These are phyloP conservation scores for Lachancea thermotolerans DNA, from an alignment of 805 yeast genomes.

Conservation along the genomic window DNA sequence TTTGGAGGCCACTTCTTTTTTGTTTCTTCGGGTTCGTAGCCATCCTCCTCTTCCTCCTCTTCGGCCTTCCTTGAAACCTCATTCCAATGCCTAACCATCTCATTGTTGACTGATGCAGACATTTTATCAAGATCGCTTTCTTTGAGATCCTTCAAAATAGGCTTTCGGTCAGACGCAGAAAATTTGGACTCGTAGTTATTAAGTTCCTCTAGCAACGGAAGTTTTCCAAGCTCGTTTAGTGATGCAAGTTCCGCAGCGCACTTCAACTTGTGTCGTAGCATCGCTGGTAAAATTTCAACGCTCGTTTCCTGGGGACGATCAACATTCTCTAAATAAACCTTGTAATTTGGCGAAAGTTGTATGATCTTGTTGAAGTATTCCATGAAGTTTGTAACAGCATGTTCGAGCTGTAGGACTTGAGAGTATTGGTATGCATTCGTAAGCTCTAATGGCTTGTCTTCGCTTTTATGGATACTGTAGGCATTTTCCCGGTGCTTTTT, in stretches of 20 bases:
- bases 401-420: constrained; percentile 39
- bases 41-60: constrained; percentile 24
- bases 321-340: constrained; percentile 34
- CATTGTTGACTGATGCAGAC: constrained; percentile 4
- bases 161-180: constrained; percentile 12
- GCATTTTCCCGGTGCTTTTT: constrained; percentile 32
- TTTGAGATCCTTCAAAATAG: constrained; percentile 17
- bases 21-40: constrained; percentile 17
- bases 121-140: constrained; percentile 15
- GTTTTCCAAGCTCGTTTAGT: constrained; percentile 40
- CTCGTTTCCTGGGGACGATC: constrained; percentile 28
- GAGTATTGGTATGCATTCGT: constrained; percentile 18
- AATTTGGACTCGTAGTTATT: constrained; percentile 33
- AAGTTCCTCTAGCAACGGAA: constrained; percentile 53
- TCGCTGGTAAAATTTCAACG: constrained; percentile 41
- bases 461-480: constrained; percentile 23
- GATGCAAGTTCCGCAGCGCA: constrained; percentile 57
- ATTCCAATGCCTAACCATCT: constrained; percentile 3
- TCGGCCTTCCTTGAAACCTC: constrained; percentile 9
- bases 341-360: constrained; percentile 49
- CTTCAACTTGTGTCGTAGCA: constrained; percentile 48
- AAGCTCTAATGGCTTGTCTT: constrained; percentile 12
- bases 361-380: constrained; percentile 45
- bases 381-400: constrained; percentile 46
- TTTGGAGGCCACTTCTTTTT: constrained; percentile 49